Evolutionary conservation across 768 basidiomycete genomes (phyloP), one percentile per base, ranked within the genome.

Genomic region (Pleurotus djamor): DNA sequence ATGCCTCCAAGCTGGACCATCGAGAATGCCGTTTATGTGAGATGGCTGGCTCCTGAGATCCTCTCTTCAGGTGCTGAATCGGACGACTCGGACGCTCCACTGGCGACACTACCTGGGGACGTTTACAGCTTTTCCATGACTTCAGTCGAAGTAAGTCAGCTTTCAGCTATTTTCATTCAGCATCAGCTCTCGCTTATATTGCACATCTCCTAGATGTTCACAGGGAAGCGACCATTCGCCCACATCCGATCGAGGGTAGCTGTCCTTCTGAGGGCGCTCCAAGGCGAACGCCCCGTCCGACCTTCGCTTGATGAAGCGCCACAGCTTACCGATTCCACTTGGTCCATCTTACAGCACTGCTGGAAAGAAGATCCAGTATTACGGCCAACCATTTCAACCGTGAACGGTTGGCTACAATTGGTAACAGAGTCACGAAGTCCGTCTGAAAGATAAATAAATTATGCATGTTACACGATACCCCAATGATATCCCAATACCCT

Each of bases 1-100:
- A 32, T 43, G 37, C 54, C 54, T 21, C 41, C 54, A 9, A 33
- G 35, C 38, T 55, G 54, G 54, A 55, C 54, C 4, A 55, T 55
- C n/a, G 54, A 55, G 28, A 55, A 55, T 55, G 38, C 38, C 44
- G 54, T 55, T 17, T 55, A 55, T 32, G 36, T 41, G 17, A 55
- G 54, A 41, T 55, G 54, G 54, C 7, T 55, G n/a, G 54, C 54
- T 17, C 54, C 54, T 55, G 54, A 55, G 54, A 41, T 55, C n/a
- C 54, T 55, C 16, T 28, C 21, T 10, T 55, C 54, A 5, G 54
- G 38, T 8, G 37, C 54, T 6, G 54, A 17, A 14, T 7, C n/a
- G 37, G 54, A 55, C 32, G 36, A 41, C 21, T 28, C 21, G 21
- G 21, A 28, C 9, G 0, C 41, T 4, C 16, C 54, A 9, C 38